Evolutionary conservation across 2,329 filamentous ascomycete genomes (phyloP).

Genomic region (Xylariaceae sp.): DNA sequence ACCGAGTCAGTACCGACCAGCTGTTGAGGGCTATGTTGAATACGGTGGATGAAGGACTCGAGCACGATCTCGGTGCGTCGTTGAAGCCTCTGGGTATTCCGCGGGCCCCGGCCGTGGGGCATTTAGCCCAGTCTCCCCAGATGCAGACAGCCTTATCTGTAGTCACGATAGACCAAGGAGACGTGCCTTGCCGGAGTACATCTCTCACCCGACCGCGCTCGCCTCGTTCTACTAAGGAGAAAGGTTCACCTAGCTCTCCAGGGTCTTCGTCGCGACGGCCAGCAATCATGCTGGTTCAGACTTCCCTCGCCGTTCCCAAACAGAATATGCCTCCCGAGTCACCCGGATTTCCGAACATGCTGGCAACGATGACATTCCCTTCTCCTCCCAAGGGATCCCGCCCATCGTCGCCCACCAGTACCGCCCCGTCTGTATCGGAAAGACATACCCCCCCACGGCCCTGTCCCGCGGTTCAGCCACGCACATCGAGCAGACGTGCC

Average conservation of each 20-base stretch:
- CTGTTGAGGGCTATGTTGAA: constrained; percentile 8
- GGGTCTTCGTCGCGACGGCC: constrained; percentile 2
- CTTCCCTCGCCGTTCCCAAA: constrained; percentile 18
- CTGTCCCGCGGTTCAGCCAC: constrained; percentile 15
- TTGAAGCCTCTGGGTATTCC: neutral
- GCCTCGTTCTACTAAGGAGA: neutral
- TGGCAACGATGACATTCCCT: constrained; percentile 26
- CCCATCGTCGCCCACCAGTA: constrained; percentile 20
- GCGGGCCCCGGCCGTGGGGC: constrained; percentile 2
- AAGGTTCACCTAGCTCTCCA: constrained; percentile 1
- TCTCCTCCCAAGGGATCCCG: constrained; percentile 22
- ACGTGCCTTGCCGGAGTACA: neutral
- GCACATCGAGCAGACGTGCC: constrained; percentile 21
- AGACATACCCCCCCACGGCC: constrained; percentile 2
- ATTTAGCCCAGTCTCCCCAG: neutral
- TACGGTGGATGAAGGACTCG: constrained; percentile 6
- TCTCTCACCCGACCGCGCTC: constrained; percentile 1
- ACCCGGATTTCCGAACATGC: constrained; percentile 28
- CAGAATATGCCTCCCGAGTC: constrained; percentile 23
- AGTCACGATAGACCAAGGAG: constrained; percentile 1
- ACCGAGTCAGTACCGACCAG: constrained; percentile 4
- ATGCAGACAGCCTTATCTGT: neutral
- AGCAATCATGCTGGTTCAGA: constrained; percentile 10
- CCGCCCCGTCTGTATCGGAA: constrained; percentile 5
- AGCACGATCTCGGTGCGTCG: neutral